phyloP scores from a whole-genome alignment of 169 alveolate genomes.

The Perkinsus marinus region DNA sequence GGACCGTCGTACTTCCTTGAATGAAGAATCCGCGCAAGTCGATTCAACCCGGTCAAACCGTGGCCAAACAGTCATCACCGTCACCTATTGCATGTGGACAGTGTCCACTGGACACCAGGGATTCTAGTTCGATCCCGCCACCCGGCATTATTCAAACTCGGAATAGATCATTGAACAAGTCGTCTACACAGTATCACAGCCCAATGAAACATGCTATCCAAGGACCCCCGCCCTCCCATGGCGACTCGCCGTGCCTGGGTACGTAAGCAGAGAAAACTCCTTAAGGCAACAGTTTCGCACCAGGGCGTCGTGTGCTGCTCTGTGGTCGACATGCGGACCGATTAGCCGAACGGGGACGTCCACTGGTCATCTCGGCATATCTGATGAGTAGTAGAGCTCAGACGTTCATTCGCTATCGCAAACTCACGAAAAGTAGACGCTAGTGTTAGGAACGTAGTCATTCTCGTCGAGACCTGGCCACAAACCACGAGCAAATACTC shows the following conservation, averaged over 20 bases:
- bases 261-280: neutral
- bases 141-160: too few species aligned
- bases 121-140: too few species aligned
- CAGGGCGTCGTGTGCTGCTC: neutral
- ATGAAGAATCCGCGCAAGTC: neutral
- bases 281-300: neutral
- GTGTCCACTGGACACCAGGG: too few species aligned
- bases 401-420: neutral
- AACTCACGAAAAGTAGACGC: neutral
- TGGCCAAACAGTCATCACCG: neutral
- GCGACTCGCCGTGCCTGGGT: neutral
- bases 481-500: neutral
- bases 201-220: neutral
- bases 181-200: too few species aligned
- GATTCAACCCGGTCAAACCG: neutral
- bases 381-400: neutral
- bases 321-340: neutral
- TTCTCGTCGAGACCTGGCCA: neutral
- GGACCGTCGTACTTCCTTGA: too few species aligned
- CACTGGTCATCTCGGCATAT: neutral
- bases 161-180: too few species aligned
- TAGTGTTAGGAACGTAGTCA: neutral
- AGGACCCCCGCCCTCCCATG: neutral
- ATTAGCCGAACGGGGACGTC: neutral
- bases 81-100: neutral